phyloP scores from a whole-genome alignment of 495 filamentous ascomycete genomes.

The Collariella sp. region DNA sequence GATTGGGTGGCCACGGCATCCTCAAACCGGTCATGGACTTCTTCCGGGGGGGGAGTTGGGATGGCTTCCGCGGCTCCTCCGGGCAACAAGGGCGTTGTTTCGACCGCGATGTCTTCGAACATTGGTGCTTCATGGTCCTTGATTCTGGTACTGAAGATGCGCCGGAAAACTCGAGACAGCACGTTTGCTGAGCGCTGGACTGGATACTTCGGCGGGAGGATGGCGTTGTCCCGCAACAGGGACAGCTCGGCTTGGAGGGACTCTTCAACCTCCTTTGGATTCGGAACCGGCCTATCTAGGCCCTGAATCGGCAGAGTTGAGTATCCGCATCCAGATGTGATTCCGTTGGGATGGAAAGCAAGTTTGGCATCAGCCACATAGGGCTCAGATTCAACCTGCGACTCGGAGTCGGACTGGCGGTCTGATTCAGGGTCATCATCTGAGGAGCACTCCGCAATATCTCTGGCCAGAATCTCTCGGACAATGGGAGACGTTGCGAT shows the following conservation, averaged over 20 bases:
- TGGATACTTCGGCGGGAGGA: slow-evolving; percentile 56
- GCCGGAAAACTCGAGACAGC: slow-evolving; percentile 26
- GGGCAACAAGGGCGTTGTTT: slow-evolving; percentile 33
- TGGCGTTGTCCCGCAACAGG: slow-evolving; percentile 65
- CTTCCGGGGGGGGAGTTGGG: slow-evolving; percentile 21
- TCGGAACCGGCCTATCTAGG: slow-evolving; percentile 54
- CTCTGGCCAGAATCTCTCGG: slow-evolving; percentile 57
- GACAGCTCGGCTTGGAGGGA: slow-evolving; percentile 62
- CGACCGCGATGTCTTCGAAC: slow-evolving; percentile 13
- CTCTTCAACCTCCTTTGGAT: slow-evolving; percentile 35
- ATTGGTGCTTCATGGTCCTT: slow-evolving; percentile 44
- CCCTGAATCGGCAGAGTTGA: slow-evolving; percentile 35
- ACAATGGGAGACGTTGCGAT: slow-evolving; percentile 46
- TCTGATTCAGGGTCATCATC: slow-evolving; percentile 35
- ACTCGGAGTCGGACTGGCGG: slow-evolving; percentile 8
- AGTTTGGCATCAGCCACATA: slow-evolving; percentile 36
- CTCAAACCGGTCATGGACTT: slow-evolving; percentile 51
- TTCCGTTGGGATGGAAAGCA: slow-evolving; percentile 59
- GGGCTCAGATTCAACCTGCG: slow-evolving; percentile 7
- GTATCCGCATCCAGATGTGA: slow-evolving; percentile 51
- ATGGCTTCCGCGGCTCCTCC: background rate
- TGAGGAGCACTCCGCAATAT: slow-evolving; percentile 50
- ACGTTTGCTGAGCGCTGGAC: slow-evolving; percentile 8
- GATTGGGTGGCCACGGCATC: slow-evolving; percentile 62
- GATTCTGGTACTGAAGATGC: slow-evolving; percentile 37